These are phyloP conservation scores for Komagataella ulmi DNA, from an alignment of 805 yeast species.

Conservation along the genomic window DNA sequence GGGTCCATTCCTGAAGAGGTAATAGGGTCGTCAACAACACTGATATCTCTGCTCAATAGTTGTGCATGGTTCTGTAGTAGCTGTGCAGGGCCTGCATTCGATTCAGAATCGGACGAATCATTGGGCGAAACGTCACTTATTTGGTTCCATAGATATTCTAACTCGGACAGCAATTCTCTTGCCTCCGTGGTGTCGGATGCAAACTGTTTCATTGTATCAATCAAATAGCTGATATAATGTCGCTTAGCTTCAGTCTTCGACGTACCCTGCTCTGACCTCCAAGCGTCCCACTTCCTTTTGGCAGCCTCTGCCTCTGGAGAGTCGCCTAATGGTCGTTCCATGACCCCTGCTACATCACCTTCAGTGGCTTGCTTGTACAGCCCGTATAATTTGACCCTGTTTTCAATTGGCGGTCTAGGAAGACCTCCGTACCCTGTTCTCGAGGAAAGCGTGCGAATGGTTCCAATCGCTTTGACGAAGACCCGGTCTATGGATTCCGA, in stretches of 20 bases:
- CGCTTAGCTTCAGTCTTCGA: constrained; percentile 62
- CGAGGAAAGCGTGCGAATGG: constrained; percentile 60
- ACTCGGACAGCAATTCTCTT: constrained; percentile 47
- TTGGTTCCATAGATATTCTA: constrained; percentile 67
- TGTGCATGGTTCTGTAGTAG: background rate
- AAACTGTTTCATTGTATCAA: constrained; percentile 60
- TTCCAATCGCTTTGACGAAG: constrained; percentile 70
- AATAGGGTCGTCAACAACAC: background rate
- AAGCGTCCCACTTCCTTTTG: constrained; percentile 71
- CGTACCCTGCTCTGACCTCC: constrained; percentile 66
- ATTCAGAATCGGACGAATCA: background rate
- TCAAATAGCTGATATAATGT: constrained; percentile 49
- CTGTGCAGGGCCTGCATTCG: background rate
- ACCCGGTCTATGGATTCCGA: constrained; percentile 59
- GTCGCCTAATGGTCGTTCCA: constrained; percentile 52
- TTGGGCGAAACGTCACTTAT: constrained; percentile 28
- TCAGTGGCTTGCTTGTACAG: constrained; percentile 83
- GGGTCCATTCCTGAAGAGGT: background rate
- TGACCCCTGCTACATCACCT: constrained; percentile 62
- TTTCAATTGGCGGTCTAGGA: constrained; percentile 68
- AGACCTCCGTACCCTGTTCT: constrained; percentile 46
- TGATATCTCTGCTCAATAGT: background rate
- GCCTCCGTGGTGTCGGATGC: constrained; percentile 60
- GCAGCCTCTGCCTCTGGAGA: constrained; percentile 52
- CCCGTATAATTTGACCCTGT: constrained; percentile 60